Base-by-base conservation (phyloP, 306 rosid species). In the Cyamopsis tetragonoloba region DNA sequence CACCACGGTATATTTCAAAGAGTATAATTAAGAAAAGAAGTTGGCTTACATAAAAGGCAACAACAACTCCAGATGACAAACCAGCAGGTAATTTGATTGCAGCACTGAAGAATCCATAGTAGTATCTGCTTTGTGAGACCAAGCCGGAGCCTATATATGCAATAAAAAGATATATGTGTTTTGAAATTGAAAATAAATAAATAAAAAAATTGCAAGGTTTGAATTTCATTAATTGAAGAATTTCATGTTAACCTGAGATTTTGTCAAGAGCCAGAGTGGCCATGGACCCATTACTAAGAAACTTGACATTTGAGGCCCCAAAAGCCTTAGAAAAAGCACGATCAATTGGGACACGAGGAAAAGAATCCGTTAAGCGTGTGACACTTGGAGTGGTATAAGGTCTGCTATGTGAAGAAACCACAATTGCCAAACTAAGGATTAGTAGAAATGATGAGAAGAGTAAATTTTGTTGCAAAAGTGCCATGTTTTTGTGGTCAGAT, bases 31-130 rank as follows among this genome's bases (percentile, higher is more conserved):
- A 31, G n/a, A 10, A 54, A 42, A 18, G 56, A 48, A 24, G 26
- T 2, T 66, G 62, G 62, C 96, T 84, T 84, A 93, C 98, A 71
- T 93, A 93, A 68, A 93, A 93, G 23, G 98, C 91, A 50, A 89
- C 96, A 8, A 93, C 98, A 70, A 93, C 96, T 46, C 98, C 98
- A 47, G 98, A 79, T 51, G 98, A 77, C 55, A 86, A 80, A 53
- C 97, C 96, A 13, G 96, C 64, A 2, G 98, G 98, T 18, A 93
- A 85, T 80, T 93, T 93, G 59, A 93, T 86, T 26, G 97, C 87
- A 47, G 97, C 97, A 80, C 95, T 93, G 84, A 93, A 93, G 88
- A 93, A 93, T 80, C 98, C 97, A 55, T 88, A 89, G 46, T 75
- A 75, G 77, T 78, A 89, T 57, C 74, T 83, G 55, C 53, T 69